Base-by-base conservation (phyloP, 2,329 filamentous ascomycete species). In the Paecilomyces fulvus region DNA sequence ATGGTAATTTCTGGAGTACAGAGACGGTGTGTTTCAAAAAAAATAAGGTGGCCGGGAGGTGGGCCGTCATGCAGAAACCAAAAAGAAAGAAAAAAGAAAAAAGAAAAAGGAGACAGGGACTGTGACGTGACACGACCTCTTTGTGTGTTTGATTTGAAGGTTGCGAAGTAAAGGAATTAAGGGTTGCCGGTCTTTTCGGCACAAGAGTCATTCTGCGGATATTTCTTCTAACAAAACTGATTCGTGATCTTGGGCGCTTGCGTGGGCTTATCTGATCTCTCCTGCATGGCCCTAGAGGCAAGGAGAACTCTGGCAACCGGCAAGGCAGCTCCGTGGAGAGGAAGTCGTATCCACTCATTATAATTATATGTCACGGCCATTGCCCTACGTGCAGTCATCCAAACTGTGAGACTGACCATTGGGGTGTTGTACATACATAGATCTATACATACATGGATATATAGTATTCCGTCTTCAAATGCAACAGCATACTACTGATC, bases 111-210 rank as follows among this genome's bases (percentile, higher is more conserved):
- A 28, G 12, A 28, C 48, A 49, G 11, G 21, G 48, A 49, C 25
- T 49, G 48, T 49, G 48, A 49, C 48, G 48, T 49, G 48, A 49
- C 48, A 49, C 48, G 48, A 49, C 48, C 48, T 49, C 28, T 43
- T 49, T 49, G 48, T 49, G 48, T 49, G 48, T 49, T 23, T 49
- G 48, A 49, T 49, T 49, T 49, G 14, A 20, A 49, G 48, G 48
- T 49, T 49, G 48, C 14, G 48, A 28, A 12, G 48, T 49, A 23
- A 28, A 23, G 14, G n/a, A 49, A 48, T 23, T 28, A 11, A n/a
- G 48, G 25, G 48, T 49, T 49, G 12, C 48, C 48, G 48, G 48
- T 28, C 23, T 12, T 49, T 49, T 23, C 21, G 20, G 23, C 21
- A 12, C 5, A 20, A 23, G 20, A 11, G 12, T 23, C 48, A 6